These are phyloP conservation scores for Thuja plicata DNA, from an alignment of 83 land plant genomes.

Conservation along the genomic window DNA sequence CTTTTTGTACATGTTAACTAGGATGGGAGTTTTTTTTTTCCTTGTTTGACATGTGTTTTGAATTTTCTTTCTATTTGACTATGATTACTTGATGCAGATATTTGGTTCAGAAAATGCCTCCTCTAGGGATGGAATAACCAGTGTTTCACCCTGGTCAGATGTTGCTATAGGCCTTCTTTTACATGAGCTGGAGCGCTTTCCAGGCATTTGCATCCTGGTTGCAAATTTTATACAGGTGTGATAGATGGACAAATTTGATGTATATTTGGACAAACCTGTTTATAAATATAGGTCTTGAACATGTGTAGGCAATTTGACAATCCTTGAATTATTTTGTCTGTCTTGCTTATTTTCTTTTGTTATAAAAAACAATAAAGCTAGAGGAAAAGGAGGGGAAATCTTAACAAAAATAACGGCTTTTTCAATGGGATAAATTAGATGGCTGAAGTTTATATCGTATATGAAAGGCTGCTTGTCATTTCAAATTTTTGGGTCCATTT, in stretches of 20 bases:
- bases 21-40: neutral
- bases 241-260: neutral
- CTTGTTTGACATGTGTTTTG: neutral
- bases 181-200: conserved; percentile 37
- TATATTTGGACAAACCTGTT: neutral
- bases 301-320: neutral
- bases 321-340: neutral
- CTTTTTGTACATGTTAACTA: neutral
- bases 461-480: neutral
- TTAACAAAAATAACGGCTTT: neutral
- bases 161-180: conserved; percentile 30
- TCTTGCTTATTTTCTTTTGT: neutral
- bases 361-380: neutral
- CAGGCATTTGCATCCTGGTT: conserved; percentile 37
- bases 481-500: neutral
- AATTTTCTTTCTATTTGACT: neutral
- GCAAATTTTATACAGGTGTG: conserved; percentile 30
- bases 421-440: neutral
- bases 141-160: conserved; percentile 36
- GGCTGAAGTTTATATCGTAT: neutral
- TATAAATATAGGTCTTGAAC: neutral
- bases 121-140: conserved; percentile 20
- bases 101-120: conserved; percentile 22
- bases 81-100: conserved; percentile 14
- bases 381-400: neutral